Percentiles rank a stretch among this genome's conserved stretches.
Evolutionary conservation across 1,139 yeast genomes (phyloP).

Genomic region (Sugiyamaella xylanicola): DNA sequence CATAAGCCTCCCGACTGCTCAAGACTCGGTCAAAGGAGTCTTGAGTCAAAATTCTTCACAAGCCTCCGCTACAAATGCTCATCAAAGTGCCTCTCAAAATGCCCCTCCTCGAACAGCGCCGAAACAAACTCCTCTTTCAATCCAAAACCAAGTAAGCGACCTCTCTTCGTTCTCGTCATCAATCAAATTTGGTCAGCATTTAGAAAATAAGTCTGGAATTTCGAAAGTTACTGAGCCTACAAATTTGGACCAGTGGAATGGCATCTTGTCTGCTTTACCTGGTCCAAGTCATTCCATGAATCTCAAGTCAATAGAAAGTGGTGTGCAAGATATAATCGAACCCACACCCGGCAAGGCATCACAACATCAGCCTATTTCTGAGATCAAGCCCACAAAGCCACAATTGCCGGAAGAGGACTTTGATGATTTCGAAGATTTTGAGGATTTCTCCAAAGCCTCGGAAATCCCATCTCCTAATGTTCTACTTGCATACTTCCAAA

Average conservation of each 20-base stretch:
- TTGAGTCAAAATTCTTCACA: too few relatives aligned
- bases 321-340: too few relatives aligned
- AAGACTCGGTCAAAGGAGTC: too few relatives aligned
- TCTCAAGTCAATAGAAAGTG: neutral
- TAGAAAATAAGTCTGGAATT: conserved; percentile 9
- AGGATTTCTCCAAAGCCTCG: conserved; percentile 22
- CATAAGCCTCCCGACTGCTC: too few relatives aligned
- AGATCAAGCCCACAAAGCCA: neutral
- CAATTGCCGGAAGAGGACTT: neutral
- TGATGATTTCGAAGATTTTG: conserved; percentile 21
- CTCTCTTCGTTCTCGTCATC: conserved; percentile 17
- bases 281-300: conserved; percentile 19
- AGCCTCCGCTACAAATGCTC: too few relatives aligned
- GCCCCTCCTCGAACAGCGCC: too few relatives aligned
- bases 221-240: conserved; percentile 1
- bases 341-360: too few relatives aligned
- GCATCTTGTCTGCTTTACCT: conserved; percentile 21
- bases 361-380: too few relatives aligned
- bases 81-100: too few relatives aligned
- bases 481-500: conserved; percentile 26
- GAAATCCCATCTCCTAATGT: conserved; percentile 27
- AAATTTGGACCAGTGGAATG: conserved; percentile 23
- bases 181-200: conserved; percentile 29
- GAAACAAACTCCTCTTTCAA: neutral
- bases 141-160: conserved; percentile 13